Base-by-base conservation (phyloP, 2,329 filamentous ascomycete genomes). In the Aspergillus puulaauensis region DNA sequence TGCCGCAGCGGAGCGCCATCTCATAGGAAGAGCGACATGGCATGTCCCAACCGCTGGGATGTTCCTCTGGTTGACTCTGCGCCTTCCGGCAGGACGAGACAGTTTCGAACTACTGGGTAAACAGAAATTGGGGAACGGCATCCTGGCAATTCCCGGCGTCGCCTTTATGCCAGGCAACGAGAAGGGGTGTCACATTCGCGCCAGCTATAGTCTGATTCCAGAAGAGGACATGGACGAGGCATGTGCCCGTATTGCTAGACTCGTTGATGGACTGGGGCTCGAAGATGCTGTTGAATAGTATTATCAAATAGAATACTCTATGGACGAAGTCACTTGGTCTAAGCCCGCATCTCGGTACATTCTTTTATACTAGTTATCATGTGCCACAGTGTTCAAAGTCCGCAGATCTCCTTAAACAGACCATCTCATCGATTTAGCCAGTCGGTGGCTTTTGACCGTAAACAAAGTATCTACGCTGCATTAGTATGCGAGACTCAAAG, bases 61-160 rank as follows among this genome's bases (percentile, higher is more conserved):
- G 54, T 56, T 56, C 45, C n/a, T 56, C 17, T 56, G 54, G 54
- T 27, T 56, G 23, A 33, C 21, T 3, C 47, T 56, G 9, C 17
- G 14, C 5, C 39, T 56, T 51, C 47, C 40, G 8, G 0, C 1
- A 12, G 40, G 17, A 9, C 17, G 5, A 11, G 40, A 43, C 12
- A 43, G 40, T 12, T 23, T 6, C 1, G 40, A 21, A 19, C 2
- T 43, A 19, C 17, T 43, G 19, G 12, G 5, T n/a, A 21, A 12
- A 6, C 40, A 43, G 17, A 9, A 19, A 12, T 3, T 43, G 17
- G 17, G 21, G 17, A 43, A 43, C 17, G 40, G 40, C 6, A 19
- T 43, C 11, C 17, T 43, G 15, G 40, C 40, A 12, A 43, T 43
- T 19, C 40, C 40, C 21, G 40, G 40, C 11, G 15, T 43, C 4